These are phyloP conservation scores for Smittium mucronatum DNA, from an alignment of 371 early-diverging fungal species.

Conservation along the genomic window DNA sequence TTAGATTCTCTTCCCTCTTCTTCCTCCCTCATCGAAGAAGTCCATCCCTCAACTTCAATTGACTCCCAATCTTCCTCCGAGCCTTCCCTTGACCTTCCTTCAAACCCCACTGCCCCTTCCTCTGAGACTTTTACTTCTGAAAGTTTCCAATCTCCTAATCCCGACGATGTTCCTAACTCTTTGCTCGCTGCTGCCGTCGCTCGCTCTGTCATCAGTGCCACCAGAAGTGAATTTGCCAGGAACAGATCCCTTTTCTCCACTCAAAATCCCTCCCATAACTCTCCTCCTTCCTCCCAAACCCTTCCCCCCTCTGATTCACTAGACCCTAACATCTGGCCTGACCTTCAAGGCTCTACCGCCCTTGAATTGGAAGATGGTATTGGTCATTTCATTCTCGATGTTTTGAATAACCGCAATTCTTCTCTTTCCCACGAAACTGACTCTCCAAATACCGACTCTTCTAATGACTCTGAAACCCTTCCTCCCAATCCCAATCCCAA, in stretches of 20 bases:
- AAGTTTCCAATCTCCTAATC: not conserved
- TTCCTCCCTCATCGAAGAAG: too few relatives aligned
- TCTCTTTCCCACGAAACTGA: not conserved
- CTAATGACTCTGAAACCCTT: not conserved
- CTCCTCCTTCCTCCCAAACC: not conserved
- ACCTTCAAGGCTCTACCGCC: slow-evolving; percentile 1
- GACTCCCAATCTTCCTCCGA: too few relatives aligned
- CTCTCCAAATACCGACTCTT: not conserved
- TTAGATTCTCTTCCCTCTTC: too few relatives aligned
- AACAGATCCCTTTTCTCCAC: not conserved
- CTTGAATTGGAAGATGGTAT: slow-evolving; percentile 5
- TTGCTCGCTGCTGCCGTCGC: slow-evolving; percentile 10
- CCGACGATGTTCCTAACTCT: not conserved
- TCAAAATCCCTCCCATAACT: not conserved
- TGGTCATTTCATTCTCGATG: slow-evolving; percentile 6
- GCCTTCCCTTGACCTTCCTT: too few relatives aligned
- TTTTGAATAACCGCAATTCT: not conserved
- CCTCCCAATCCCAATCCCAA: not conserved
- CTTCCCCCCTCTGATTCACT: not conserved
- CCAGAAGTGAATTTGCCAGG: slow-evolving; percentile 8
- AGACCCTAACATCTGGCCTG: slow-evolving; percentile 4
- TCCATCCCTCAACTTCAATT: too few relatives aligned
- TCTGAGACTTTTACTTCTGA: not conserved
- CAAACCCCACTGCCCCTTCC: not conserved
- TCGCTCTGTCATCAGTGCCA: slow-evolving; percentile 6